A percentile compares a stretch with the other conserved stretches of the same genome.
These are phyloP conservation scores for Sambucus nigra DNA, from an alignment of 129 eudicot species.

Conservation along the genomic window DNA sequence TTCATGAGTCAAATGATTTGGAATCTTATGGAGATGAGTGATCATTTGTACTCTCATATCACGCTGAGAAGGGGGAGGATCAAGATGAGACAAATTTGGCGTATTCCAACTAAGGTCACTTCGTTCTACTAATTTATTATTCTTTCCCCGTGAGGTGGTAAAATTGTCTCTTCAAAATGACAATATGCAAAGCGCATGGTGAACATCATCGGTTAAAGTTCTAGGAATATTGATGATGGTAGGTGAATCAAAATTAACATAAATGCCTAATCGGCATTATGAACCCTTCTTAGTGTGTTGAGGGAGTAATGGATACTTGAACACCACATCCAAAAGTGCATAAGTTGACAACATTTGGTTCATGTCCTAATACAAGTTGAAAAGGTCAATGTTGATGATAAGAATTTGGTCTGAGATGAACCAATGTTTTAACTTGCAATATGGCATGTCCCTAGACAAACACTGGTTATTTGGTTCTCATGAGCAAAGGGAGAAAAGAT, in stretches of 20 bases:
- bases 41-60: neutral
- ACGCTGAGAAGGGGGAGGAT: neutral
- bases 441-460: neutral
- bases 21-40: neutral
- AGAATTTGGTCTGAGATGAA: neutral
- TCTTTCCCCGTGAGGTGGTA: neutral
- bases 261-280: too few species aligned
- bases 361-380: neutral
- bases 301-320: neutral
- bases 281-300: too few species aligned
- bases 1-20: neutral
- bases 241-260: neutral
- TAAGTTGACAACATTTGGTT: neutral
- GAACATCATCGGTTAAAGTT: neutral
- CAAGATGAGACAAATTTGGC: neutral
- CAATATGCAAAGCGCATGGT: neutral
- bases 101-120: neutral
- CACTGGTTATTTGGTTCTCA: neutral
- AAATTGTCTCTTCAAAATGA: slow-evolving; percentile 8
- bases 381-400: neutral
- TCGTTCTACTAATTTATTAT: neutral
- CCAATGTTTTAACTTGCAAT: neutral
- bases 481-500: neutral
- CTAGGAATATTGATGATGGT: neutral
- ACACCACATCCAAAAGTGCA: neutral